Percentiles rank a stretch among this genome's conserved stretches.
Evolutionary conservation across 2,329 filamentous ascomycete genomes (phyloP).

Genomic region (Cephalotrichum gorgonifer): DNA sequence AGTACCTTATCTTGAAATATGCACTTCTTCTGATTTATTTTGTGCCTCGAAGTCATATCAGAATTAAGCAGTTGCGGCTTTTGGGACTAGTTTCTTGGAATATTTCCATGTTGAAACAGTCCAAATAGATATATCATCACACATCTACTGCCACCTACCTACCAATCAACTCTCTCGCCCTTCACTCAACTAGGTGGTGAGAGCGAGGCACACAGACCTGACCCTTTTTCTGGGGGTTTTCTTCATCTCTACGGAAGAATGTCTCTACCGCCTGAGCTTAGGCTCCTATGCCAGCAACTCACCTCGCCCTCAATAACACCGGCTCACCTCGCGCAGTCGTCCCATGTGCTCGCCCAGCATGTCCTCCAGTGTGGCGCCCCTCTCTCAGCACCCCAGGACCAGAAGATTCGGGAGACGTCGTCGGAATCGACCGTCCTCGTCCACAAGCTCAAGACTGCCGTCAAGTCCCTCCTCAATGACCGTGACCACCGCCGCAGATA

Average conservation of each 20-base stretch:
- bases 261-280: conserved; percentile 45
- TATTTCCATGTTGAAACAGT: too few relatives aligned
- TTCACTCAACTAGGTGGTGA: too few relatives aligned
- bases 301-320: conserved; percentile 43
- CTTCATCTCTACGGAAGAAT: conserved; percentile 15
- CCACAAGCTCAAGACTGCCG: conserved; percentile 71
- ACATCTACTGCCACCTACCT: too few relatives aligned
- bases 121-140: too few relatives aligned
- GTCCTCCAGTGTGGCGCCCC: conserved; percentile 46
- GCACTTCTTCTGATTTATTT: too few relatives aligned
- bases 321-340: conserved; percentile 63
- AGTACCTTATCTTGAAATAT: too few relatives aligned
- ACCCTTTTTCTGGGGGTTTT: too few relatives aligned
- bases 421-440: conserved; percentile 61
- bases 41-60: too few relatives aligned
- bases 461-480: conserved; percentile 70
- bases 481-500: conserved; percentile 66
- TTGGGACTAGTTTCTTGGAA: too few relatives aligned
- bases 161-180: too few relatives aligned
- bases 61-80: too few relatives aligned
- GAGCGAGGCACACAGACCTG: too few relatives aligned
- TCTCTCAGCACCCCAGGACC: conserved; percentile 53
- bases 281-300: conserved; percentile 58
- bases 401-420: conserved; percentile 47
- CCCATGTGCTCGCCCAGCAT: conserved; percentile 57